Percentiles rank a stretch among this genome's conserved stretches.
These are phyloP conservation scores for Penicillium salamii DNA, from an alignment of 495 filamentous ascomycete species.

Conservation along the genomic window DNA sequence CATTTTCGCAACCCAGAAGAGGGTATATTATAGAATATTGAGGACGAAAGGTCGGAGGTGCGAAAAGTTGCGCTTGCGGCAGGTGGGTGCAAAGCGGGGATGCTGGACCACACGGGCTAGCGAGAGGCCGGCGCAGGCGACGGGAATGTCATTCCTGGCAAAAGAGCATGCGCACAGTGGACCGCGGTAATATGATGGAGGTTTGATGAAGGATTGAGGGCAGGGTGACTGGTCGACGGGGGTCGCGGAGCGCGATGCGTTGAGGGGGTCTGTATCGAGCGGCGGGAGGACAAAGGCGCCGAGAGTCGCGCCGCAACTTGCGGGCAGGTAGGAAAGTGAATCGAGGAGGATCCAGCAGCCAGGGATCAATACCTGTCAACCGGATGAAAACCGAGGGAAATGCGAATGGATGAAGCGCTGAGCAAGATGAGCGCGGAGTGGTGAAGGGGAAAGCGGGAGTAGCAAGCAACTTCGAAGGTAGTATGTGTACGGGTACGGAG, in stretches of 20 bases:
- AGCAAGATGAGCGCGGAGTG: conserved; percentile 17
- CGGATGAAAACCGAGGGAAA: conserved; percentile 12
- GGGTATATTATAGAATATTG: conserved; percentile 9
- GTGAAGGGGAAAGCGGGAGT: conserved; percentile 21
- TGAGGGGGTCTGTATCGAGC: conserved; percentile 35
- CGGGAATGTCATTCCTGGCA: conserved; percentile 47
- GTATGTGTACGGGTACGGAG: conserved; percentile 28
- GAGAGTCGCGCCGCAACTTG: conserved; percentile 36
- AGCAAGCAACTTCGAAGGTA: conserved; percentile 16
- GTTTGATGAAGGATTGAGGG: conserved; percentile 22
- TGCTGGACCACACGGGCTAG: conserved; percentile 47
- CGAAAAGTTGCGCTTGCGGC: conserved; percentile 38
- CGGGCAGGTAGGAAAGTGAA: conserved; percentile 20
- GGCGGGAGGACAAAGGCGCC: conserved; percentile 38
- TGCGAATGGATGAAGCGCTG: conserved; percentile 20
- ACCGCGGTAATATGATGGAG: conserved; percentile 22
- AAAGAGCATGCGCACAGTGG: conserved; percentile 27
- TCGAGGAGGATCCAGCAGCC: conserved; percentile 19
- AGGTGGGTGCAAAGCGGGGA: conserved; percentile 49
- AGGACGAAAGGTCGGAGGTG: conserved; percentile 19
- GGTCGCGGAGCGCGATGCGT: conserved; percentile 35
- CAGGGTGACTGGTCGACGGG: conserved; percentile 22
- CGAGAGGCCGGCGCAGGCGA: conserved; percentile 44
- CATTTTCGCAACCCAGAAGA: conserved; percentile 29
- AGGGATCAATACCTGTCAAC: conserved; percentile 21